phyloP scores from a whole-genome alignment of 2,329 filamentous ascomycete species.

The Parascedosporium putredinis region DNA sequence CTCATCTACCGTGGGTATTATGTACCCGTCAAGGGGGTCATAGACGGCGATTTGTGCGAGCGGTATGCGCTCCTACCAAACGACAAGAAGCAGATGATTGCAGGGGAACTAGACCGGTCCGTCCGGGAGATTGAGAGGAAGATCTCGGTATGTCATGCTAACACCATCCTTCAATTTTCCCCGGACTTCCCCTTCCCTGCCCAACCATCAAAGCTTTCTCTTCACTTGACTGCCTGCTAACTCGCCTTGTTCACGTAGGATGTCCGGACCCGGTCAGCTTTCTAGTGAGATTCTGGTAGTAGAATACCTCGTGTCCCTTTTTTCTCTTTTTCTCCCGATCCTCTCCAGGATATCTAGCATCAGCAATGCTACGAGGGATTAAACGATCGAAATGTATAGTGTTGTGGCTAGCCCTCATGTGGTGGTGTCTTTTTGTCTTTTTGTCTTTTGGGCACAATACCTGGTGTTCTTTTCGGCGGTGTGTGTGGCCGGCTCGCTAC shows the following conservation, averaged over 20 bases:
- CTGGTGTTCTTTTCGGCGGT: too few relatives aligned
- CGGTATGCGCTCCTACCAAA: slow-evolving; percentile 72
- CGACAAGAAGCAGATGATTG: slow-evolving; percentile 93
- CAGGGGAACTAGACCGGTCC: slow-evolving; percentile 80
- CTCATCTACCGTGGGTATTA: slow-evolving; percentile 95
- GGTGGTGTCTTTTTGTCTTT: too few relatives aligned
- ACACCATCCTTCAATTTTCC: neutral
- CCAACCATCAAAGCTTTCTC: too few relatives aligned
- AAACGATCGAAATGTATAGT: too few relatives aligned
- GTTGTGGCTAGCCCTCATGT: too few relatives aligned
- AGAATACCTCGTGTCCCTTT: neutral
- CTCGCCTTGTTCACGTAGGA: slow-evolving; percentile 26
- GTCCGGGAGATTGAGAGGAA: slow-evolving; percentile 92
- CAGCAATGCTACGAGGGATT: too few relatives aligned
- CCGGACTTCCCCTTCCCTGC: too few relatives aligned
- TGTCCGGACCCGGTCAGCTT: slow-evolving; percentile 48
- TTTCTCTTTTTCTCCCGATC: neutral
- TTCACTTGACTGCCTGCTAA: neutral
- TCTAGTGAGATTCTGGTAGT: slow-evolving; percentile 25
- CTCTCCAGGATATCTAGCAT: too few relatives aligned
- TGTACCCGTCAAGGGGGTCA: slow-evolving; percentile 88
- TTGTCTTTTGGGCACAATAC: neutral
- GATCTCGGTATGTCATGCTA: slow-evolving; percentile 51
- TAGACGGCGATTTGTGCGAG: slow-evolving; percentile 95
- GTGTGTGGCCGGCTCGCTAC: neutral